phyloP scores from a whole-genome alignment of 1,139 yeast species.

The Schizosaccharomyces versatilis region DNA sequence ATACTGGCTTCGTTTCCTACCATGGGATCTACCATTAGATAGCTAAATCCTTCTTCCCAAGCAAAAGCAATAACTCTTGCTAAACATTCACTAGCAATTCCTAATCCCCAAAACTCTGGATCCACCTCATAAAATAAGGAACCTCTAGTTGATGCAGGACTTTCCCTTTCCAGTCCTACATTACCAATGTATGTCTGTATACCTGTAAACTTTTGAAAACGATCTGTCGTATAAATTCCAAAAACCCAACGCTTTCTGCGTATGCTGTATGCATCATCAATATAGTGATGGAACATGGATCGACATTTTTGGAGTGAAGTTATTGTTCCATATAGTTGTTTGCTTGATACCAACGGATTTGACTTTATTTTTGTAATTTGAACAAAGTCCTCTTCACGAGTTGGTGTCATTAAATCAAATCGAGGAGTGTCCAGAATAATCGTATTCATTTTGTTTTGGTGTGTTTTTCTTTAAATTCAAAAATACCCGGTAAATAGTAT shows the following conservation, averaged over 20 bases:
- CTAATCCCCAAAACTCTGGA: not conserved
- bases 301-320: not conserved
- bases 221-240: not conserved
- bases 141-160: not conserved
- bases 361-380: not conserved
- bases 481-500: too few relatives aligned
- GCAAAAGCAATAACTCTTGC: not conserved
- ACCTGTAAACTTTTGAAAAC: not conserved
- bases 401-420: not conserved
- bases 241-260: not conserved
- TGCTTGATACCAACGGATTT: not conserved
- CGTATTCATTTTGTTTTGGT: not conserved
- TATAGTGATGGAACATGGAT: not conserved
- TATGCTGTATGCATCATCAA: not conserved
- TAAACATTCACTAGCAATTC: not conserved
- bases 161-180: not conserved
- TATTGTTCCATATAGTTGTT: not conserved
- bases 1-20: constrained; percentile 1
- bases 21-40: not conserved
- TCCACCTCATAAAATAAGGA: not conserved
- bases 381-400: not conserved
- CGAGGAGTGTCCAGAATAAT: not conserved
- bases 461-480: too few relatives aligned
- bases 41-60: not conserved
- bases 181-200: not conserved